phyloP scores from a whole-genome alignment of 1,284 basidiomycete species.

The Cronartium ribicola region DNA sequence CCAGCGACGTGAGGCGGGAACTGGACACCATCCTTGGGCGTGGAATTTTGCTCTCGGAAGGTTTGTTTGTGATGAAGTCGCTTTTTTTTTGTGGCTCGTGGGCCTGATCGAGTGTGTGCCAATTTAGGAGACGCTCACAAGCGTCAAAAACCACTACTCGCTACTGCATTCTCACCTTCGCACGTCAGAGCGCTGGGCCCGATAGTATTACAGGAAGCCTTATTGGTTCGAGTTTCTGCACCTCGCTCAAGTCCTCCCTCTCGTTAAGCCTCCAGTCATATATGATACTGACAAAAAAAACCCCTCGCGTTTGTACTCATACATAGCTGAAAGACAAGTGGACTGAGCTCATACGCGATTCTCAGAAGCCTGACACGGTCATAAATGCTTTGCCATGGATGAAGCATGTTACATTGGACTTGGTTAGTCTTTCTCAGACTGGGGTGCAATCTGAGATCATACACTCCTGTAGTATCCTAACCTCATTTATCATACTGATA shows the following conservation, averaged over 20 bases:
- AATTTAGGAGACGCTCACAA: conserved; percentile 46
- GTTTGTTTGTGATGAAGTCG: conserved; percentile 49
- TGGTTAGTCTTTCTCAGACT: conserved; percentile 63
- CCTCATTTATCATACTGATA: background rate
- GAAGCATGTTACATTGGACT: conserved; percentile 63
- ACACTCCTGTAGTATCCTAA: background rate
- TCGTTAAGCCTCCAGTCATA: conserved; percentile 33
- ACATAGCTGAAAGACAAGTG: background rate
- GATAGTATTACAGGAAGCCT: conserved; percentile 64
- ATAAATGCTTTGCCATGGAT: conserved; percentile 64
- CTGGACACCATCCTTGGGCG: conserved; percentile 54
- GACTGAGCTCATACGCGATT: conserved; percentile 4
- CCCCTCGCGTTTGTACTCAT: background rate
- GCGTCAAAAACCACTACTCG: conserved; percentile 47
- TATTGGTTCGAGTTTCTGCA: conserved; percentile 54
- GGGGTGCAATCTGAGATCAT: background rate
- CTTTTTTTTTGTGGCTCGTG: background rate
- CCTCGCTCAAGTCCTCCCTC: background rate
- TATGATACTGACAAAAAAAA: conserved; percentile 3
- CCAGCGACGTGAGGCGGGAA: conserved; percentile 60
- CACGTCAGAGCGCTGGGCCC: conserved; percentile 61
- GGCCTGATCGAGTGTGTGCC: background rate
- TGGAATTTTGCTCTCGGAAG: conserved; percentile 44
- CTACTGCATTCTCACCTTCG: conserved; percentile 60
- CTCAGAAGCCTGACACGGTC: conserved; percentile 45